Evolutionary conservation across 192 early-diverging fungal species (phyloP).

Genomic region (Polychytrium aggregatum): DNA sequence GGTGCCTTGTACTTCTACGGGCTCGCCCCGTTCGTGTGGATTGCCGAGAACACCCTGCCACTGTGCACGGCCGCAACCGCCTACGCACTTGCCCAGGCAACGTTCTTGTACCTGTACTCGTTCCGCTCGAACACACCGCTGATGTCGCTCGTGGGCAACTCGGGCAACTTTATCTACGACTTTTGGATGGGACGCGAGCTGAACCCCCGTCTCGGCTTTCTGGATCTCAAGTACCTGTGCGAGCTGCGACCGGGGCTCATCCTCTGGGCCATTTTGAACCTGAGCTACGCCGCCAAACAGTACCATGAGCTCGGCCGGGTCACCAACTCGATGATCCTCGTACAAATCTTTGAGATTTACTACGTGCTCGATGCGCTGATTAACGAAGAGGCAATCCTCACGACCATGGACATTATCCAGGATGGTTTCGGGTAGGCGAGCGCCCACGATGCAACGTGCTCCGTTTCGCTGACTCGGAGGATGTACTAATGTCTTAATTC

Average conservation of each 20-base stretch:
- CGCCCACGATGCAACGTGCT: too few relatives aligned
- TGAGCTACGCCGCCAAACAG: constrained; percentile 67
- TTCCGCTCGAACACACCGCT: constrained; percentile 55
- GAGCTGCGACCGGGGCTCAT: constrained; percentile 90
- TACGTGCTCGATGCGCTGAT: constrained; percentile 83
- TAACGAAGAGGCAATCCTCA: constrained; percentile 72
- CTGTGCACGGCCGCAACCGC: constrained; percentile 59
- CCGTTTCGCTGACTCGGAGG: too few relatives aligned
- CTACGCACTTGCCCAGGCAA: constrained; percentile 50
- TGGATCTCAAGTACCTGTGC: constrained; percentile 90
- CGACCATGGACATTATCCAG: constrained; percentile 96
- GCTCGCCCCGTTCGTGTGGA: constrained; percentile 56
- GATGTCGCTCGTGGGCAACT: constrained; percentile 76
- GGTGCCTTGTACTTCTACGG: constrained; percentile 39
- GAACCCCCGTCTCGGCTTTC: constrained; percentile 69
- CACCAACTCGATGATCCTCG: constrained; percentile 67
- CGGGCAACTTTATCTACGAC: constrained; percentile 83
- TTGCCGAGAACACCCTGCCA: constrained; percentile 67
- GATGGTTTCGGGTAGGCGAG: constrained; percentile 95
- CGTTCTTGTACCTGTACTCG: constrained; percentile 54
- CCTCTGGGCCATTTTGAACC: constrained; percentile 78
- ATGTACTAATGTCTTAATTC: too few relatives aligned
- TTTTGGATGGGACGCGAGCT: constrained; percentile 95
- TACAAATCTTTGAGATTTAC: constrained; percentile 61
- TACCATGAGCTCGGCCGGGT: constrained; percentile 38